Conservation (phyloP, 2,329 filamentous ascomycete species). For the Fusarium pininemorale region DNA sequence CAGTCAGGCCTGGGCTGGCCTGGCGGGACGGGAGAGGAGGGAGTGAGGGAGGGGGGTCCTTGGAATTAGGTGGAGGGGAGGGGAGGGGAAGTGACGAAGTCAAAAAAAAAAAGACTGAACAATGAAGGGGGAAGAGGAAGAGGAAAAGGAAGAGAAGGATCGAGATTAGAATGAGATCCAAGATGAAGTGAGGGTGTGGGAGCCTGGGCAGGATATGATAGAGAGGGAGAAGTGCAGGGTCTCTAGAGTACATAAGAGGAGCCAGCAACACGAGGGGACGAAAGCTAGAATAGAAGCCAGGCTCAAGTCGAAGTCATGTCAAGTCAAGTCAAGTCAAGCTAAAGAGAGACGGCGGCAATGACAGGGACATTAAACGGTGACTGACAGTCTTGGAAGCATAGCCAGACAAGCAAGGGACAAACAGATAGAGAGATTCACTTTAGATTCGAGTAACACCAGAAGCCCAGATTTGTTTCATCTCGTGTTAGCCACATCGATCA, state of each 20-base stretch:
- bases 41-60: slow-evolving; percentile 6
- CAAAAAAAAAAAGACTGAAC: neutral
- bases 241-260: neutral
- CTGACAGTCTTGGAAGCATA: slow-evolving; percentile 27
- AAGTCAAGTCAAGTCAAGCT: slow-evolving; percentile 13
- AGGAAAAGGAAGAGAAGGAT: slow-evolving; percentile 29
- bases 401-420: slow-evolving; percentile 5
- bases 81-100: slow-evolving; percentile 3
- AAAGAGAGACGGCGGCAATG: slow-evolving; percentile 39
- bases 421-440: neutral
- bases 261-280: slow-evolving; percentile 9
- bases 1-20: slow-evolving; percentile 32
- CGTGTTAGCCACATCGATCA: slow-evolving; percentile 3
- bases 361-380: slow-evolving; percentile 19
- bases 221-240: neutral
- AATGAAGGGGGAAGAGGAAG: neutral
- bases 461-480: slow-evolving; percentile 30
- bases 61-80: slow-evolving; percentile 4
- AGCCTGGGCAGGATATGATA: slow-evolving; percentile 3
- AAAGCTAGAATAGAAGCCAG: slow-evolving; percentile 26
- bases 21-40: slow-evolving; percentile 14
- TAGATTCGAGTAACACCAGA: slow-evolving; percentile 27
- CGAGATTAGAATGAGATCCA: slow-evolving; percentile 36
- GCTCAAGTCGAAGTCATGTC: slow-evolving; percentile 1
- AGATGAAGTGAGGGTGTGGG: slow-evolving; percentile 37